Evolutionary conservation across 2,329 filamentous ascomycete genomes (phyloP).

Genomic region (Rhinocladiella similis): DNA sequence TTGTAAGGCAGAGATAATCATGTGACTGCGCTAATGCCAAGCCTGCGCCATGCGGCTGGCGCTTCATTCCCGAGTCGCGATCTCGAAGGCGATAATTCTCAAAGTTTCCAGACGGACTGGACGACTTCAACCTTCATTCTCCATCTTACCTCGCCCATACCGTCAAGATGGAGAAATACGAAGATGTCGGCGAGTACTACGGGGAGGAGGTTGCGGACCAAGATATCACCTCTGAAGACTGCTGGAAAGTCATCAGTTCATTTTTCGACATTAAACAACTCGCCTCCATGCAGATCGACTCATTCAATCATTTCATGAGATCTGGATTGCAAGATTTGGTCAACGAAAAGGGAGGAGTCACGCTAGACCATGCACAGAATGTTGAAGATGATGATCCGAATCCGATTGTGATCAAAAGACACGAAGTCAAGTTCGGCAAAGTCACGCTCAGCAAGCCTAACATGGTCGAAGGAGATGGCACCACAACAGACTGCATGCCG

Average conservation of each 20-base stretch:
- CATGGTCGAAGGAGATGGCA: conserved; percentile 90
- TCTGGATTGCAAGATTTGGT: conserved; percentile 94
- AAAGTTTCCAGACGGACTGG: conserved; percentile 6
- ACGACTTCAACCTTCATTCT: conserved; percentile 1
- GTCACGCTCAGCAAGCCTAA: conserved; percentile 87
- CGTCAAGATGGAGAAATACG: conserved; percentile 54
- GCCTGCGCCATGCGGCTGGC: not conserved
- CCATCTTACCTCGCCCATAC: not conserved
- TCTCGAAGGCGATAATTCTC: not conserved
- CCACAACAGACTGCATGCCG: conserved; percentile 79
- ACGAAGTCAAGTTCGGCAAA: conserved; percentile 91
- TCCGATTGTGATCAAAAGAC: conserved; percentile 82
- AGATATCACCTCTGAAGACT: conserved; percentile 91
- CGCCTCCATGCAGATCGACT: conserved; percentile 96
- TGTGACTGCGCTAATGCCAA: conserved; percentile 1
- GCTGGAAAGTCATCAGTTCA: conserved; percentile 95
- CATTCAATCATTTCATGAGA: conserved; percentile 94
- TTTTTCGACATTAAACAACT: conserved; percentile 97
- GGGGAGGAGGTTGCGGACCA: conserved; percentile 66
- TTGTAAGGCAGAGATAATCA: not conserved
- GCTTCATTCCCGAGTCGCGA: conserved; percentile 2
- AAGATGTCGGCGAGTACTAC: conserved; percentile 53
- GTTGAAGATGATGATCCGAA: conserved; percentile 69
- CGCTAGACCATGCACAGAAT: conserved; percentile 89
- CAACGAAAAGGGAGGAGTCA: conserved; percentile 85